phyloP scores from a whole-genome alignment of 2,329 filamentous ascomycete species.

The Didymellaceae sp. region DNA sequence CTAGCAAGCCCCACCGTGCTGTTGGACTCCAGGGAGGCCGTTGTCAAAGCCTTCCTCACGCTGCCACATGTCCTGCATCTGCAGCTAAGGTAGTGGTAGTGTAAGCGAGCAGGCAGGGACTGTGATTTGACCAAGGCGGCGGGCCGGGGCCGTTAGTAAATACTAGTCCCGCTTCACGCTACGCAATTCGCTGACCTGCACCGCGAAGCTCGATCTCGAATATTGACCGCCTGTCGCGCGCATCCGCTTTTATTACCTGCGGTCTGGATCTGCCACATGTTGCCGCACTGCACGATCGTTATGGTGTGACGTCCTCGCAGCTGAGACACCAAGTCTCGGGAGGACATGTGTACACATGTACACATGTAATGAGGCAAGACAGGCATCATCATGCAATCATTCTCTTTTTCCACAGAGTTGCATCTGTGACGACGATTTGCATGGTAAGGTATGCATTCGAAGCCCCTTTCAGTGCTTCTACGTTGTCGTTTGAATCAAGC shows the following conservation, averaged over 20 bases:
- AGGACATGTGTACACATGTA: conserved; percentile 9
- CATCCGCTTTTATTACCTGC: conserved; percentile 29
- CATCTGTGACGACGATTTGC: conserved; percentile 3
- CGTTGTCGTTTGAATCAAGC: background rate
- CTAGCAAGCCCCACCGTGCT: conserved; percentile 44
- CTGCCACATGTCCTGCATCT: conserved; percentile 51
- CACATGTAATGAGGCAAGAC: conserved; percentile 20
- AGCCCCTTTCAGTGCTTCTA: background rate
- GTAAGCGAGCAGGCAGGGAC: conserved; percentile 34
- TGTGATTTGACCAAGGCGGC: conserved; percentile 39
- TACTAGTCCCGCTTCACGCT: conserved; percentile 36
- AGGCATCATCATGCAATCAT: conserved; percentile 18
- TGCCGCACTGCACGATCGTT: conserved; percentile 33
- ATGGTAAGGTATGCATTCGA: background rate
- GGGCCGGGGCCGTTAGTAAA: conserved; percentile 39
- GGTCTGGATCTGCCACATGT: conserved; percentile 36
- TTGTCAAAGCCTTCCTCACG: conserved; percentile 42
- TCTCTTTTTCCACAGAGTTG: conserved; percentile 3
- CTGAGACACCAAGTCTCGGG: background rate
- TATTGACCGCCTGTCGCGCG: conserved; percentile 31
- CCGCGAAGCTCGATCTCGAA: conserved; percentile 16
- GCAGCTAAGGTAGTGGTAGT: conserved; percentile 44
- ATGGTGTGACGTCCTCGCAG: conserved; percentile 29
- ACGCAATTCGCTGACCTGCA: conserved; percentile 27
- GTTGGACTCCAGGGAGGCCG: conserved; percentile 46